A percentile compares a stretch with the other conserved stretches of the same genome.
Conservation (phyloP, 495 filamentous ascomycete species). For the Aspergillus diversus region DNA sequence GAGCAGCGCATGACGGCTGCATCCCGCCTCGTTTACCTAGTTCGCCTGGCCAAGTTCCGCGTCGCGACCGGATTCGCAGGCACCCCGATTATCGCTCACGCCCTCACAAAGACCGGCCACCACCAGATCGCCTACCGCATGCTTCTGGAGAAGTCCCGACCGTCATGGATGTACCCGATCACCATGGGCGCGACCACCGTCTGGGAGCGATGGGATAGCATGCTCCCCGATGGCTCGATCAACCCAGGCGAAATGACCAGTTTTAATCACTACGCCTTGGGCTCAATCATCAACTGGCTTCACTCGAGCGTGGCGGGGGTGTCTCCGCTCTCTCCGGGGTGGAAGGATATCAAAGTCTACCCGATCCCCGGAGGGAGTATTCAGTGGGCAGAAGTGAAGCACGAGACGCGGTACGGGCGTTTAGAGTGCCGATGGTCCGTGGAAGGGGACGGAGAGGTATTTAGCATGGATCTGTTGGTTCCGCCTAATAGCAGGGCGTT, state of each 20-base stretch:
- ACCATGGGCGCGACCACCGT: constrained; percentile 56
- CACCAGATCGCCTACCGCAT: constrained; percentile 41
- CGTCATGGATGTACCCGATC: constrained; percentile 59
- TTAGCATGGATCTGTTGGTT: constrained; percentile 29
- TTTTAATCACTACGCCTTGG: constrained; percentile 58
- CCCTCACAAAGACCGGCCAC: constrained; percentile 43
- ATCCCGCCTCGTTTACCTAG: constrained; percentile 37
- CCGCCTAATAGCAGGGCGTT: constrained; percentile 34
- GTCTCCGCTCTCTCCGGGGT: constrained; percentile 29
- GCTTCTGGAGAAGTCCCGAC: constrained; percentile 43
- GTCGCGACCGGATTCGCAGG: constrained; percentile 60
- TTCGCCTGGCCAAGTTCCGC: constrained; percentile 41
- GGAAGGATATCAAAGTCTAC: constrained; percentile 30
- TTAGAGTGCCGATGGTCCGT: constrained; percentile 31
- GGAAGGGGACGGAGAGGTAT: constrained; percentile 12
- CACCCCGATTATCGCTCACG: constrained; percentile 52
- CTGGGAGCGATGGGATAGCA: constrained; percentile 62
- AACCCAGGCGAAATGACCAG: constrained; percentile 59
- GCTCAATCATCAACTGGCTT: constrained; percentile 41
- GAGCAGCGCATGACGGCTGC: constrained; percentile 38
- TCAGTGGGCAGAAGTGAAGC: constrained; percentile 26
- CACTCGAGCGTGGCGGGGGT: constrained; percentile 35
- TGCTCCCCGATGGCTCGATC: constrained; percentile 53
- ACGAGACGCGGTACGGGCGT: constrained; percentile 35
- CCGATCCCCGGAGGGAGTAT: constrained; percentile 32